Percentiles rank a stretch among this genome's conserved stretches.
Conservation (phyloP, 306 rosid species). For the Elaeagnus macrophylla region DNA sequence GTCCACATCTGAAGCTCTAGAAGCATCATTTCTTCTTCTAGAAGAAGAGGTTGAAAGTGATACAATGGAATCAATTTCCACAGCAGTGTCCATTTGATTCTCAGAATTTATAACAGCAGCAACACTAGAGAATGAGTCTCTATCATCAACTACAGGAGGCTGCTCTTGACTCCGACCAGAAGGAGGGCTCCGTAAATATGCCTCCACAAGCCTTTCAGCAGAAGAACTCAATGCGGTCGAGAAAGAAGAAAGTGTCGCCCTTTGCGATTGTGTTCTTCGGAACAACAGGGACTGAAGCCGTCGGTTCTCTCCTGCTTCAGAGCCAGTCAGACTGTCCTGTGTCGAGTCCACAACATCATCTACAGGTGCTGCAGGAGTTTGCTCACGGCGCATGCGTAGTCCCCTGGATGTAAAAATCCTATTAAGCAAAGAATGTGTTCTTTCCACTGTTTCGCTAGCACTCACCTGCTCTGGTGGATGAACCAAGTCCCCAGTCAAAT, state of each 20-base stretch:
- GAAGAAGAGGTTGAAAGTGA: constrained; percentile 90
- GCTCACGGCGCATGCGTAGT: constrained; percentile 48
- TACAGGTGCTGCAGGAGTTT: constrained; percentile 25
- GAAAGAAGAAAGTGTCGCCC: constrained; percentile 42
- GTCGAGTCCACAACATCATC: constrained; percentile 57
- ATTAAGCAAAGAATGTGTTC: constrained; percentile 51
- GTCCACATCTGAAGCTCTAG: constrained; percentile 78
- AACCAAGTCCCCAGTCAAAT: constrained; percentile 42
- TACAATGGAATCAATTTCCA: constrained; percentile 82
- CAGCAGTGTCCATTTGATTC: constrained; percentile 81
- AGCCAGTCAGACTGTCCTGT: constrained; percentile 25
- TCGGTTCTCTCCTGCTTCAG: constrained; percentile 46
- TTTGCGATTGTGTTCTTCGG: constrained; percentile 55
- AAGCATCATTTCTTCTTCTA: constrained; percentile 65
- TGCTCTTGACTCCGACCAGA: constrained; percentile 55
- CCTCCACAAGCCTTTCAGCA: constrained; percentile 62
- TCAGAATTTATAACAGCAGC: constrained; percentile 85
- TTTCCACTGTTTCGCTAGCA: constrained; percentile 43
- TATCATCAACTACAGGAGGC: constrained; percentile 66
- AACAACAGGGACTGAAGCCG: constrained; percentile 42
- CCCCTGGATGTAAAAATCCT: constrained; percentile 76
- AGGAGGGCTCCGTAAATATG: constrained; percentile 45
- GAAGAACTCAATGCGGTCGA: constrained; percentile 48
- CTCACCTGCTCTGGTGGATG: constrained; percentile 44
- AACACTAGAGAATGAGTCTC: constrained; percentile 86